These are phyloP conservation scores for Cladophialophora exuberans DNA, from an alignment of 2,329 filamentous ascomycete genomes.

Conservation along the genomic window DNA sequence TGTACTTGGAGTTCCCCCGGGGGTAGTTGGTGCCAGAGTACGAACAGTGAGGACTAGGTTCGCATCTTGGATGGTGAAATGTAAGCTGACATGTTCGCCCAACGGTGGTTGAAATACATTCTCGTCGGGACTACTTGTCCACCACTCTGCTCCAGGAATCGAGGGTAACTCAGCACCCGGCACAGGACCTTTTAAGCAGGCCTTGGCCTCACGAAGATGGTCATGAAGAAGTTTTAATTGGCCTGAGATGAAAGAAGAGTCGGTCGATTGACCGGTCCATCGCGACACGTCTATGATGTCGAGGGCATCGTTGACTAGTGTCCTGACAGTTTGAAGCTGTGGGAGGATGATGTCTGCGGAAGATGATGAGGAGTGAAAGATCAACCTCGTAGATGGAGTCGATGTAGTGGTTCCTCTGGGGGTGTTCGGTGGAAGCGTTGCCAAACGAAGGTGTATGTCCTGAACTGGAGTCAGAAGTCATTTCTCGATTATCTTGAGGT, in stretches of 20 bases:
- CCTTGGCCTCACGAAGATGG: slow-evolving; percentile 62
- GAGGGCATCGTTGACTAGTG: slow-evolving; percentile 79
- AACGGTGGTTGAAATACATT: slow-evolving; percentile 68
- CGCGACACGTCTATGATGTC: slow-evolving; percentile 80
- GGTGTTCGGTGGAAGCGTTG: slow-evolving; percentile 61
- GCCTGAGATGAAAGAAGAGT: slow-evolving; percentile 61
- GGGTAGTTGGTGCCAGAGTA: slow-evolving; percentile 67
- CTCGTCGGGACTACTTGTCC: slow-evolving; percentile 58
- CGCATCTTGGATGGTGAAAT: slow-evolving; percentile 70
- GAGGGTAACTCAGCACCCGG: slow-evolving; percentile 19
- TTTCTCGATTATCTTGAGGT: slow-evolving; percentile 1
- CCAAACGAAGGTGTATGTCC: slow-evolving; percentile 77
- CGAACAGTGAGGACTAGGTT: slow-evolving; percentile 71
- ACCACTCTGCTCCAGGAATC: slow-evolving; percentile 56
- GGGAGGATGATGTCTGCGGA: slow-evolving; percentile 64
- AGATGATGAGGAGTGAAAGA: slow-evolving; percentile 59
- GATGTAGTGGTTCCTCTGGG: slow-evolving; percentile 36
- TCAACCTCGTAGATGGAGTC: slow-evolving; percentile 54
- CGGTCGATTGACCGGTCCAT: slow-evolving; percentile 68
- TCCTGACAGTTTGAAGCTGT: slow-evolving; percentile 71
- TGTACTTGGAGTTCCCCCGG: slow-evolving; percentile 60
- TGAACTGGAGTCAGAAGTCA: slow-evolving; percentile 37
- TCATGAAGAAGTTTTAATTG: slow-evolving; percentile 63
- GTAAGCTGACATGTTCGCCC: slow-evolving; percentile 70
- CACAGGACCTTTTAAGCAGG: slow-evolving; percentile 56